Conservation (phyloP, 2,329 filamentous ascomycete species). For the Xylaria multiplex region DNA sequence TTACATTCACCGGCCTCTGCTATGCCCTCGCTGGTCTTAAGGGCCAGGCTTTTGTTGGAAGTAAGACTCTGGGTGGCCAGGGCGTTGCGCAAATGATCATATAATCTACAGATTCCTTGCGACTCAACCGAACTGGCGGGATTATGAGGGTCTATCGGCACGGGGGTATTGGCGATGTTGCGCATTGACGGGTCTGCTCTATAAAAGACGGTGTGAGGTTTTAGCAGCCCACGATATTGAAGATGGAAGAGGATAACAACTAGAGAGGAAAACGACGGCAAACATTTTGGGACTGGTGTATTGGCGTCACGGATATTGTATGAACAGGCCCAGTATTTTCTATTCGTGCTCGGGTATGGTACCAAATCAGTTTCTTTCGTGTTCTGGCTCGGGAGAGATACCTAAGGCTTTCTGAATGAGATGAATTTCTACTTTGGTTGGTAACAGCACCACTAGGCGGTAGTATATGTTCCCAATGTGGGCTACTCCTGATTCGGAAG, state of each 20-base stretch:
- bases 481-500: neutral
- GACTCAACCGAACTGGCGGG: neutral
- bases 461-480: constrained; percentile 1
- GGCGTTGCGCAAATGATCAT: constrained; percentile 99
- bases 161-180: neutral
- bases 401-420: constrained; percentile 31
- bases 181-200: constrained; percentile 2
- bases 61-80: constrained; percentile 94
- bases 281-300: constrained; percentile 38
- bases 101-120: constrained; percentile 55
- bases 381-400: constrained; percentile 31
- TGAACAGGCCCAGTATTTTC: constrained; percentile 34
- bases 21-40: constrained; percentile 83
- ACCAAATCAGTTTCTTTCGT: constrained; percentile 28
- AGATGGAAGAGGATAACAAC: constrained; percentile 10
- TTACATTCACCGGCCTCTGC: constrained; percentile 80
- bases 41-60: constrained; percentile 86
- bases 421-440: constrained; percentile 23
- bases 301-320: constrained; percentile 42
- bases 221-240: constrained; percentile 4
- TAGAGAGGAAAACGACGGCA: constrained; percentile 30
- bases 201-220: neutral
- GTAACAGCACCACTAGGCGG: neutral
- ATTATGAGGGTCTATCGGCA: constrained; percentile 9
- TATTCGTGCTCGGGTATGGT: constrained; percentile 27